Base-by-base conservation (phyloP, 768 basidiomycete genomes). In the Lentinus brumalis region DNA sequence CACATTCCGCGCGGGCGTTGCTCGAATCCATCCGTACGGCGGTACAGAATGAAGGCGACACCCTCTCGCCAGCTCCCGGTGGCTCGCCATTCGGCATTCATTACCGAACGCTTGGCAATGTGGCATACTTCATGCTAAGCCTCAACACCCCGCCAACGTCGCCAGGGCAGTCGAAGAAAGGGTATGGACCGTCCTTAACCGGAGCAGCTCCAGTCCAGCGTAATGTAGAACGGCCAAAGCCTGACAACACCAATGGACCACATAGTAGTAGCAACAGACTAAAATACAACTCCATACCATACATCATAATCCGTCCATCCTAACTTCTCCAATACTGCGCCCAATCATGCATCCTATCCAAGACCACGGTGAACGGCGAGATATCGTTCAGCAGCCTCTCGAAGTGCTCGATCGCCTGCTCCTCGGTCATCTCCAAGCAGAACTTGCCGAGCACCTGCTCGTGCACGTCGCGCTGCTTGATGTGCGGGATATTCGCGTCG, bases 371-470 rank as follows among this genome's bases (percentile, higher is more conserved):
- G 64, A 98, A 84, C 73, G 97, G 96, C 30, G 91, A 94, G 3
- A 93, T 97, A 73, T 98, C 96, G 71, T 96, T 97, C 61, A 99
- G 76, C 51, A 98, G 72, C 7, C 87, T 83, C 76, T 98, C 96
- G 69, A 98, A 97, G 70, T 96, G 92, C 75, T 97, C 94, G 75
- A 98, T 95, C 3, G 97, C 96, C 71, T 97, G 92, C 74, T 97
- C 96, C 74, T 98, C 96, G 5, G 91, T 92, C 42, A 98, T 80
- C 73, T 97, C 93, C 53, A 98, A 77, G 61, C 94, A 83, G 76
- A 99, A 99, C 77, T 98, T 98, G 70, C 98, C 96, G 67, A 97
- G 94, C 29, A 99, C 87, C 76, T 97, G 88, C 65, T 89, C 88
- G 67, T 91, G 88, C 3, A 92, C 90, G 68, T 91, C 89, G 16